Percentiles rank a stretch among this genome's conserved stretches.
Evolutionary conservation across 305 asterid genomes (phyloP).

Genomic region (Striga hermonthica): DNA sequence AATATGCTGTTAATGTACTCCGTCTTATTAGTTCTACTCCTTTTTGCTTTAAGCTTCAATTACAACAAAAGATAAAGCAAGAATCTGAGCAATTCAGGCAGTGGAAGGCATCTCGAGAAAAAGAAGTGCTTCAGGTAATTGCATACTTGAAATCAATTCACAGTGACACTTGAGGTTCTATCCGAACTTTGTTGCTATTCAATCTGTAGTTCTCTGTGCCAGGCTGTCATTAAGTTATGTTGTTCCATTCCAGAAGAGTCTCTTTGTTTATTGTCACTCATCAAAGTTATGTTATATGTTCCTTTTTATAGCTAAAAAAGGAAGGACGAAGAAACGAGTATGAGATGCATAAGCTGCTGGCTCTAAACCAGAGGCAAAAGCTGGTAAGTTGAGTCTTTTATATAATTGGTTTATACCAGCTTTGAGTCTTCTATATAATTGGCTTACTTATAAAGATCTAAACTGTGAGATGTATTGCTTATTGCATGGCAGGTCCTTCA

Average conservation of each 20-base stretch:
- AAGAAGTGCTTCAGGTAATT: conserved; percentile 95
- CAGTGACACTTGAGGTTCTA: background rate
- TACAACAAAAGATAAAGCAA: conserved; percentile 96
- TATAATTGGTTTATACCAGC: too few species aligned
- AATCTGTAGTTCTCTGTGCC: conserved; percentile 1
- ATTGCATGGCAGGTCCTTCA: conserved; percentile 69
- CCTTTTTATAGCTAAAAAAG: conserved; percentile 62
- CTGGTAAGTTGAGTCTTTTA: conserved; percentile 48
- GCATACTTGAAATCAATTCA: conserved; percentile 2
- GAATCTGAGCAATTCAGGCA: conserved; percentile 95
- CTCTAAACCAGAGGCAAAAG: conserved; percentile 97
- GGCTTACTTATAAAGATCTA: conserved; percentile 3
- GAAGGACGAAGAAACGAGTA: conserved; percentile 98
- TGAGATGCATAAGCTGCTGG: conserved; percentile 95
- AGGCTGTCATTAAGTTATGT: conserved; percentile 7
- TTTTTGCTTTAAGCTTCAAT: conserved; percentile 61
- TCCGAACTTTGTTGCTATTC: background rate
- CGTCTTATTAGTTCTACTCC: conserved; percentile 31
- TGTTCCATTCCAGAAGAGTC: background rate
- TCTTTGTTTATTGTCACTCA: background rate
- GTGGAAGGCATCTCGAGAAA: conserved; percentile 97
- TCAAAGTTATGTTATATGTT: background rate
- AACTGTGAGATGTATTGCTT: background rate
- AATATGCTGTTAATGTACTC: conserved; percentile 17
- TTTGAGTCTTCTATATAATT: too few species aligned